Evolutionary conservation across 2,329 filamentous ascomycete genomes (phyloP).

Genomic region (Aspergillus phoenicis): DNA sequence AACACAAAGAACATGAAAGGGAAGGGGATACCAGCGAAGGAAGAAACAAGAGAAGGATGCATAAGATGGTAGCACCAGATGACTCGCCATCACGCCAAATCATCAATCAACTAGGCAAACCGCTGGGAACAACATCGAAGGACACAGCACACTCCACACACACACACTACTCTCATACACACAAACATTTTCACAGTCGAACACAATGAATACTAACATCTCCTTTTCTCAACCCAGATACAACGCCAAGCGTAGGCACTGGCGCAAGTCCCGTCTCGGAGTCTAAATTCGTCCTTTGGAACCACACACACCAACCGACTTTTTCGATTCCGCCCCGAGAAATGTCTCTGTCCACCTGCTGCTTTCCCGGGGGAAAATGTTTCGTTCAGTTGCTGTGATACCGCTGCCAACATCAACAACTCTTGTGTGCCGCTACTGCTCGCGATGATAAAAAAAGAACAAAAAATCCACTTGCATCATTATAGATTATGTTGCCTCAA

Average conservation of each 20-base stretch:
- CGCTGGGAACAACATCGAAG: not conserved
- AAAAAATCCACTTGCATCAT: slow-evolving; percentile 13
- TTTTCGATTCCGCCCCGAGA: slow-evolving; percentile 48
- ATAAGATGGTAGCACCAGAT: not conserved
- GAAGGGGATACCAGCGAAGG: not conserved
- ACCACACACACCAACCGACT: slow-evolving; percentile 8
- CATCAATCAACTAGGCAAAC: too few species aligned
- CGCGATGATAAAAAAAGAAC: slow-evolving; percentile 18
- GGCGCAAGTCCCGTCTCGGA: slow-evolving; percentile 99
- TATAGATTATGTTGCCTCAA: slow-evolving; percentile 16
- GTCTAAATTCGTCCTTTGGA: slow-evolving; percentile 67
- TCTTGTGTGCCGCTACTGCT: slow-evolving; percentile 12
- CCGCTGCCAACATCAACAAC: slow-evolving; percentile 19
- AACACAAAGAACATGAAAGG: not conserved
- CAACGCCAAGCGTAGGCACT: slow-evolving; percentile 99
- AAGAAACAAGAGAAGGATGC: not conserved
- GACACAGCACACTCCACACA: not conserved
- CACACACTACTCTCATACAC: not conserved
- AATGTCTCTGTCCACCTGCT: slow-evolving; percentile 23
- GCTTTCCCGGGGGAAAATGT: slow-evolving; percentile 20
- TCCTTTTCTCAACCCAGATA: slow-evolving; percentile 65
- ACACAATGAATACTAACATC: slow-evolving; percentile 17
- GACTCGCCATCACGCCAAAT: not conserved
- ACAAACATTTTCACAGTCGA: not conserved
- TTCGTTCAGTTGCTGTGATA: slow-evolving; percentile 32